Base-by-base conservation (phyloP, 2,329 filamentous ascomycete species). In the Scleromitrula shiraiana region DNA sequence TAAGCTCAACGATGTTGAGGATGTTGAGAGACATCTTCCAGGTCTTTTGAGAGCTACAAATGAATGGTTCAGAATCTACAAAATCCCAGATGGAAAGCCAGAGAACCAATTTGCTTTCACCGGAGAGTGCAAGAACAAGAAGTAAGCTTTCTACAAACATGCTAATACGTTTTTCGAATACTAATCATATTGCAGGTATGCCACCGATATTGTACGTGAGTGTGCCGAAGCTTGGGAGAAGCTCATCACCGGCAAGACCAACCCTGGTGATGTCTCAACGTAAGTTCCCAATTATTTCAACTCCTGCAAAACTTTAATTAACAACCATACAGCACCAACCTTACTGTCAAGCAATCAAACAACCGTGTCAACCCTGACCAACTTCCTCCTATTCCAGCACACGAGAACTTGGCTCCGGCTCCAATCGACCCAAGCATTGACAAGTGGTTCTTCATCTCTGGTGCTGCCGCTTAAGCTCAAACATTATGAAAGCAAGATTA, bases 31-130 rank as follows among this genome's bases (percentile, higher is more conserved):
- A 67, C 93, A 97, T 76, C 83, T 98, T 50, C 93, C 93, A 53
- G 93, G 93, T 63, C 88, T 98, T 52, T 80, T 98, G 69, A 86
- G 93, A 61, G 93, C 93, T 67, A 97, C 91, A 68, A 98, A 98
- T 68, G 93, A 98, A 78, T 98, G 93, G 93, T 98, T 98, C 89
- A 89, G 93, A 71, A 98, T 98, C 82, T 98, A 98, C 85, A 98
- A 98, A 81, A 98, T 98, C 73, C 93, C 93, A 67, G 93, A 98
- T 68, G 93, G 93, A 78, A 98, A 98, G 89, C 90, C 91, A 64
- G 93, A 98, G 85, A 98, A 98, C 83, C 93, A 97, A 77, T 98
- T 98, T 67, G 93, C 93, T 65, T 98, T 98, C 78, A 96, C 90
- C 52, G 93, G 93, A 76, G 93, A 98, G 79, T 97, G 91, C 87